Percentiles rank a stretch among this genome's conserved stretches.
Conservation (phyloP, 768 basidiomycete species). For the Sporobolomyces roseus region DNA sequence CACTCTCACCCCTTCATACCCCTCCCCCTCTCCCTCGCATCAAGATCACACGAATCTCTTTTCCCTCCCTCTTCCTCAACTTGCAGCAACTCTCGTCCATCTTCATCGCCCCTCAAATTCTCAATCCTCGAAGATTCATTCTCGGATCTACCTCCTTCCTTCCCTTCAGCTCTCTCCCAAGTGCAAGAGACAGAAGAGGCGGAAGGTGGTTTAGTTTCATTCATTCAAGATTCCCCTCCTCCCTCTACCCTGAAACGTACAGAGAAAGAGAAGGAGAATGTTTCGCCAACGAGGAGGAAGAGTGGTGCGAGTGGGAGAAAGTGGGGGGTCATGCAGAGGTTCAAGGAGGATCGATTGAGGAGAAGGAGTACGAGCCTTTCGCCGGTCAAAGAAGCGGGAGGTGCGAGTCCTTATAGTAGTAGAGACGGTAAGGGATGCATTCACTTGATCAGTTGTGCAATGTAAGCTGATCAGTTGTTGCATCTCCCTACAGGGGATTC, state of each 20-base stretch:
- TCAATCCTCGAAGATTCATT: constrained; percentile 30
- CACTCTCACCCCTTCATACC: not conserved
- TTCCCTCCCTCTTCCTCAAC: constrained; percentile 2
- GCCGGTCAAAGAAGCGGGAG: constrained; percentile 9
- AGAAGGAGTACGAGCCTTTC: constrained; percentile 3
- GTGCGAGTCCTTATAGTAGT: not conserved
- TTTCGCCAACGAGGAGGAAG: not conserved
- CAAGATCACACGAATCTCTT: too few species aligned
- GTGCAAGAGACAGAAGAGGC: not conserved
- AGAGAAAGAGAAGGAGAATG: not conserved
- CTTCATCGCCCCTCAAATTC: constrained; percentile 17
- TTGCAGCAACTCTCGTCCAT: not conserved
- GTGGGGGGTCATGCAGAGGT: constrained; percentile 18
- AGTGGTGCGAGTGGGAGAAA: not conserved
- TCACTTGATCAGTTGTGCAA: not conserved
- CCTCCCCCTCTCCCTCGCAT: not conserved
- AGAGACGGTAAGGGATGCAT: not conserved
- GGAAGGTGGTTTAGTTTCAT: constrained; percentile 6
- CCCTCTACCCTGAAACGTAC: not conserved
- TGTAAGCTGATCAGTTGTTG: not conserved
- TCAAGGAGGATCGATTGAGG: constrained; percentile 36
- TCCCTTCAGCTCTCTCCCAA: not conserved
- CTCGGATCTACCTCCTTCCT: constrained; percentile 11
- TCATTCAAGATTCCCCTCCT: constrained; percentile 11
- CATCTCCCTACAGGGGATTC: not conserved